Conservation (phyloP, 768 basidiomycete genomes). For the Clitopilus passeckerianus region DNA sequence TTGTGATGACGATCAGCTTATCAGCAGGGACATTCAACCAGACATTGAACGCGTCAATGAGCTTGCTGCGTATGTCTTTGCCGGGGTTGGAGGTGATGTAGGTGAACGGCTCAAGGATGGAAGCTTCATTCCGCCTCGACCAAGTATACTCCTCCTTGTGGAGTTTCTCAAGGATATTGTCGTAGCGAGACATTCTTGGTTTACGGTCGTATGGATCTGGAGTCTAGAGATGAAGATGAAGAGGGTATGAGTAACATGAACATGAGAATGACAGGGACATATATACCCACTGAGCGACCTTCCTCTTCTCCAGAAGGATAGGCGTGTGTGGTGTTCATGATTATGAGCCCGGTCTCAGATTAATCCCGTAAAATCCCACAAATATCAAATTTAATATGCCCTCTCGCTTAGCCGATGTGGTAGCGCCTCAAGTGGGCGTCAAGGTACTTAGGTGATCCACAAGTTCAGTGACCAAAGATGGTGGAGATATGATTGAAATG, state of each 20-base stretch:
- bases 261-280: not conserved
- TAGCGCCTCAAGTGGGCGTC: too few relatives aligned
- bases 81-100: conserved; percentile 84
- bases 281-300: not conserved
- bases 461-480: too few relatives aligned
- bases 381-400: too few relatives aligned
- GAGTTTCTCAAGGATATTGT: conserved; percentile 31
- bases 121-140: conserved; percentile 29
- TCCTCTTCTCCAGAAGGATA: not conserved
- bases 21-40: conserved; percentile 83
- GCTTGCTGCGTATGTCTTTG: conserved; percentile 83
- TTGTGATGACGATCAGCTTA: conserved; percentile 68
- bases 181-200: conserved; percentile 27
- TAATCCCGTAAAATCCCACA: too few relatives aligned
- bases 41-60: conserved; percentile 89
- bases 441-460: too few relatives aligned
- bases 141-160: conserved; percentile 26
- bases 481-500: too few relatives aligned
- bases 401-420: too few relatives aligned
- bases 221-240: not conserved
- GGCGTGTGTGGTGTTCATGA: too few relatives aligned
- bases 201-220: not conserved
- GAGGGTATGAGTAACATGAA: not conserved
- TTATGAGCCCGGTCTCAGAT: too few relatives aligned
- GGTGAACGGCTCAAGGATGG: conserved; percentile 80